Evolutionary conservation across 2,329 filamentous ascomycete species (phyloP), one percentile per base, ranked within the genome.

Genomic region (Fusarium mundagurra): DNA sequence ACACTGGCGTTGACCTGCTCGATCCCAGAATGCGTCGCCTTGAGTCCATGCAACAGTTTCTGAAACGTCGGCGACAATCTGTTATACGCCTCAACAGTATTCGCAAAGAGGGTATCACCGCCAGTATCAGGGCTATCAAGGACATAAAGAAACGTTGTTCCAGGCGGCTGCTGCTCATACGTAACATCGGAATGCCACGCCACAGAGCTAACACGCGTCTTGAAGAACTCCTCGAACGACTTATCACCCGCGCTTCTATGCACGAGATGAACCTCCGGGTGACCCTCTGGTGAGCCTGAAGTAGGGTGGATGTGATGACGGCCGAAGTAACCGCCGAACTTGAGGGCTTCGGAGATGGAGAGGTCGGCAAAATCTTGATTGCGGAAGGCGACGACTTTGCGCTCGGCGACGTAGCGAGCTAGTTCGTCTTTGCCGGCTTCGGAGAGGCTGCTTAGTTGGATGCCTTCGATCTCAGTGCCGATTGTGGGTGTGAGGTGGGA

Each of bases 121-220:
- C 95, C 95, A 2, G 90, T 92, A 44, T 89, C 86, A 3, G 95
- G 95, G 50, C 90, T 92, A 80, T 98, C 94, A n/a, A 98, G 88
- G 57, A 95, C 87, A 80, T 97, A 97, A 41, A 98, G 83, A 83
- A 98, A 97, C 0, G 95, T 97, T 0, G 94, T 98, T 36, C 94
- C 94, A 0, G 95, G 94, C 4, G 95, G 94, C 83, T 98, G 95
- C 75, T 89, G 85, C 85, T 98, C 95, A 80, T 97, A 98, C 1
- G 93, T 93, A 4, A 97, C 92, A 76, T 98, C 95, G 0, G 92
- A 93, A 84, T 98, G 95, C 94, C 94, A 98, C 13, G 94, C 94
- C 3, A 97, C 91, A 2, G 92, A 93, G 83, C 92, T 96, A 8
- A 93, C 95, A 29, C 93, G 89, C 53, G 90, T 89, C 66, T 81